Evolutionary conservation across 1,139 yeast species (phyloP).

Genomic region (Suhomyces chickasaworum): DNA sequence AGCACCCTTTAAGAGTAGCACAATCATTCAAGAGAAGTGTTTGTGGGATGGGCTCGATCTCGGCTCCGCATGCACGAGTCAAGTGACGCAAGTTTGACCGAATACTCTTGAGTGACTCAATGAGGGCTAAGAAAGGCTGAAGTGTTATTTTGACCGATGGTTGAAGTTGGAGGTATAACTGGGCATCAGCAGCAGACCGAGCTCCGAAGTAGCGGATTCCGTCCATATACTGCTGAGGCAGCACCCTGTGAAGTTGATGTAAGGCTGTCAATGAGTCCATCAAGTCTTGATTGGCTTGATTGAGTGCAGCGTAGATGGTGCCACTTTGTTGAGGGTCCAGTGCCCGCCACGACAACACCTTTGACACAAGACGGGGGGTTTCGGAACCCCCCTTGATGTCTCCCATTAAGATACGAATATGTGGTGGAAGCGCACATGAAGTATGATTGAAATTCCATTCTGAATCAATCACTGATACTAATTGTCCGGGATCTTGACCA

Average conservation of each 20-base stretch:
- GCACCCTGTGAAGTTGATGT: constrained; percentile 27
- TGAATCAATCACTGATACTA: constrained; percentile 45
- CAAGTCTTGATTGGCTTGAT: constrained; percentile 58
- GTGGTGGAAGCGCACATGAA: constrained; percentile 65
- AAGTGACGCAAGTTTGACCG: constrained; percentile 58
- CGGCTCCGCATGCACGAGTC: constrained; percentile 71
- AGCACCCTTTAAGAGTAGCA: constrained; percentile 60
- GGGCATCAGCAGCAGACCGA: not conserved
- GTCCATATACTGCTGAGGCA: constrained; percentile 26
- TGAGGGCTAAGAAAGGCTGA: constrained; percentile 26
- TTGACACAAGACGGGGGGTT: constrained; percentile 85
- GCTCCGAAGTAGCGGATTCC: constrained; percentile 10
- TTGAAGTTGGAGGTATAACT: constrained; percentile 2
- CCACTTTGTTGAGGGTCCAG: constrained; percentile 52
- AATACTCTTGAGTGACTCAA: constrained; percentile 46
- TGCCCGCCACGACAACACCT: constrained; percentile 71
- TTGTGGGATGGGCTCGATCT: constrained; percentile 84
- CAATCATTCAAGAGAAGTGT: constrained; percentile 70
- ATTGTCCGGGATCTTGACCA: constrained; percentile 13
- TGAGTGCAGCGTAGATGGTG: constrained; percentile 55
- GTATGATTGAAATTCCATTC: constrained; percentile 62
- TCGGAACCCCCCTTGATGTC: constrained; percentile 92
- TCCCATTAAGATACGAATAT: constrained; percentile 79
- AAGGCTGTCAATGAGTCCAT: constrained; percentile 51
- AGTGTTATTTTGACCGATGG: constrained; percentile 6